Evolutionary conservation across 176 grass and related monocot species (phyloP), one percentile per base, ranked within the genome.

Genomic region (Coix lacrymajobi): DNA sequence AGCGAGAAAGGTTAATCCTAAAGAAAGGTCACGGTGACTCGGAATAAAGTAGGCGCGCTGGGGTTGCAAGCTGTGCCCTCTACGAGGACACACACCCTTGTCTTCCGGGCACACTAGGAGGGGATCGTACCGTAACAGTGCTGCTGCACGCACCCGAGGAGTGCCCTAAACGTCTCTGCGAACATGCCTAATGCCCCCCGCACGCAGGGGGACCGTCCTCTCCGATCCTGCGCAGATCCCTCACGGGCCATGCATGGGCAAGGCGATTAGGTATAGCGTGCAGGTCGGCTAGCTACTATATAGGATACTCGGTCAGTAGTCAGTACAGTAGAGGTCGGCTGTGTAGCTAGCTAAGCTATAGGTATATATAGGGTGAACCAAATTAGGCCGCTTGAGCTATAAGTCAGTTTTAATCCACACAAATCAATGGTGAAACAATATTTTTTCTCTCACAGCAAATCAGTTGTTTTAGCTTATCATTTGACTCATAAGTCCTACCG

Each of bases 21-120:
- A 86, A 86, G 73, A 86, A 90, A 90, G 79, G 45, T 79, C 74
- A 74, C 60, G 79, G 88, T 79, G 84, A 90, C 84, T 58, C 67
- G 3, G 67, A 90, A 79, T 90, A 90, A 87, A 90, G 75, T 90
- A 90, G 74, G 3, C 0, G 74, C 24, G 79, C 79, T 51, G 88
- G 84, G 84, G 58, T 79, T 83, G 84, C 88, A 86, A 83, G 31
- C 74, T 90, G 88, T 36, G 79, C 88, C 84, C 88, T 90, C 79
- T 68, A 60, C 84, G 20, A 87, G 84, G 84, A 69, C 88, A 83
- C 79, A 51, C 83, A 41, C 88, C 88, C 88, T 90, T 90, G 88
- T 87, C 84, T 83, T 90, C 38, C 88, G 84, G 88, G 84, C 84
- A 79, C 88, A 82, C 83, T 71, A 74, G 62, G 70, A 19, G 3